Evolutionary conservation across 1,284 basidiomycete species (phyloP), one percentile per base, ranked within the genome.

Genomic region (Cryptococcus neoformans): DNA sequence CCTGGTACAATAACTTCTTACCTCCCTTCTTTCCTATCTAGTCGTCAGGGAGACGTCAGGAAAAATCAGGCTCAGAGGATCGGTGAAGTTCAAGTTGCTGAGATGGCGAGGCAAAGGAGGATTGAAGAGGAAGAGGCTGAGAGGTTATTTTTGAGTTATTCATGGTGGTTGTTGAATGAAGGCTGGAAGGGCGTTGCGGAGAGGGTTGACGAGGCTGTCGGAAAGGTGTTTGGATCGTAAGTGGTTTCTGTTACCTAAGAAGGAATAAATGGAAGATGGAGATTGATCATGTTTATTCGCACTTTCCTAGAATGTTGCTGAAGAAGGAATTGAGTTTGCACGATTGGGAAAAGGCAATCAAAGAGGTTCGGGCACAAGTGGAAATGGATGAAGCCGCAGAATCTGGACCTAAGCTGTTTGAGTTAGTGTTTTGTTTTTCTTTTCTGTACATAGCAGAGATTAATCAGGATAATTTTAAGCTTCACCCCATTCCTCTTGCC

Each of bases 141-240:
- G 57, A 63, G 69, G 49, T 52, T 73, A 52, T 78, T 75, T 64
- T 63, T 78, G 47, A 70, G 68, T 5, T 76, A 74, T 60, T 74
- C 72, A 39, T 78, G 76, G 76, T 77, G 75, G 75, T 59, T 77
- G 6, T 58, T 78, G 36, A 69, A 78, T 60, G 70, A 74, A 51
- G 76, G 76, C 1, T 78, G 76, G 76, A 67, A 64, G 41, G 62
- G 56, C 16, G 51, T 78, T 12, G 66, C 67, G 0, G 56, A 52
- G 4, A 58, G 70, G 28, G 73, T 76, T 1, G 70, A 73, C 39
- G 35, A 41, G 0, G 70, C 66, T 35, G 75, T 77, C 10, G 62
- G 67, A 38, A 60, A 65, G 47, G 70, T 75, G 8, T 75, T 75
- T 56, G 73, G 71, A 45, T 54, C 55, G 73, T 72, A 42, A 60